A percentile compares a stretch with the other conserved stretches of the same genome.
These are phyloP conservation scores for Solanum tarijense DNA, from an alignment of 257 asterid genomes.

Conservation along the genomic window DNA sequence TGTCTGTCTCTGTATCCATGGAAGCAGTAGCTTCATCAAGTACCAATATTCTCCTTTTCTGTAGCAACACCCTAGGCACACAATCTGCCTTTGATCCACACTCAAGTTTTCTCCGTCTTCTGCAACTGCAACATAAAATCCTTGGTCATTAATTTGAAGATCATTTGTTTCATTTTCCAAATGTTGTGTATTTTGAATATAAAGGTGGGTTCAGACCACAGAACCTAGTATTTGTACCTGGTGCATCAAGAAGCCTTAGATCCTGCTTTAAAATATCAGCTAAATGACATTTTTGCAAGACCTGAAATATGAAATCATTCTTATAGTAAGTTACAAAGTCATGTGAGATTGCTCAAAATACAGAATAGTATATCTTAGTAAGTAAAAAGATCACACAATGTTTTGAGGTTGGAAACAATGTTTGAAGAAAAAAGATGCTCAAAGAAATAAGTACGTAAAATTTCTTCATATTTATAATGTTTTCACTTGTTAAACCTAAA, in stretches of 20 bases:
- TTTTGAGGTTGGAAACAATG: background rate
- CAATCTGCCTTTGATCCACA: conserved; percentile 70
- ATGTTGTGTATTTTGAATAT: background rate
- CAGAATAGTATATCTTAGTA: background rate
- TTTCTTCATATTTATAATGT: background rate
- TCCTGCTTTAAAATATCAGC: conserved; percentile 52
- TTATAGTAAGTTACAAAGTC: background rate
- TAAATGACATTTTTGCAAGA: conserved; percentile 56
- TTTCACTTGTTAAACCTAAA: background rate
- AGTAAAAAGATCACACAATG: background rate
- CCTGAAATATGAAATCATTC: conserved; percentile 24
- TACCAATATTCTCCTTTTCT: conserved; percentile 52
- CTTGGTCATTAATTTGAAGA: background rate
- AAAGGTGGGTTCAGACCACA: background rate
- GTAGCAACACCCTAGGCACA: conserved; percentile 64
- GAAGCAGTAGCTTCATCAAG: conserved; percentile 86
- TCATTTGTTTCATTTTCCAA: background rate
- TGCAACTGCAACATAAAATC: conserved; percentile 33
- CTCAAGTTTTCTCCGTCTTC: conserved; percentile 95
- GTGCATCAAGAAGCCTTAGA: conserved; percentile 58
- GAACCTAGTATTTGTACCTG: conserved; percentile 30
- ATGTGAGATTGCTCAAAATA: background rate
- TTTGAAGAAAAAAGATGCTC: background rate
- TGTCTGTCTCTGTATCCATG: conserved; percentile 62
- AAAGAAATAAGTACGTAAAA: background rate